Evolutionary conservation across 1,139 yeast genomes (phyloP), one percentile per base, ranked within the genome.

Genomic region (Pneumocystis sp.): DNA sequence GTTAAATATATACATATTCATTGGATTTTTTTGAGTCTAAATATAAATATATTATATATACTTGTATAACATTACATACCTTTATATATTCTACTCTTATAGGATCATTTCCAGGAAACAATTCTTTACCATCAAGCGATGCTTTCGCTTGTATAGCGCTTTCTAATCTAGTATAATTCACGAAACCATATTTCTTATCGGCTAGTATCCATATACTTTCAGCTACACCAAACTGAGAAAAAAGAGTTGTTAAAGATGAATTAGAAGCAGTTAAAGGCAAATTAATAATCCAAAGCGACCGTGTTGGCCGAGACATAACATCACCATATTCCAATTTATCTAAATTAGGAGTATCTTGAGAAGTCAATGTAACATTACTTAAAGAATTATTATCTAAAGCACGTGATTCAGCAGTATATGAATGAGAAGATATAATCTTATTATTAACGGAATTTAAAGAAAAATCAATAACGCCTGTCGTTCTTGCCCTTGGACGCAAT

Each of bases 61-160:
- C 5, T 3, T 31, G 5, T 31, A 31, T 31, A 31, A 5, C 19
- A 66, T 64, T 12, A 50, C 67, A 65, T 8, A 67, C 74, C 65
- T 76, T 76, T 40, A 80, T 80, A 69, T 76, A 79, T 12, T 78
- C 77, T 35, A 78, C 77, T 7, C 75, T 69, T 61, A 77, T 72
- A 17, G 79, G 76, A 2, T 80, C 81, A 45, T 74, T 68, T 40
- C 96, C 96, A 0, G 91, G 87, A 68, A 85, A 82, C 59, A 93
- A 79, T 73, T 91, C 97, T 70, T 85, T 84, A 69, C 90, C 95
- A 72, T 87, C 87, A 72, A 90, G 82, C 63, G 80, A 83, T 4
- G 87, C 86, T 72, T 85, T 85, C 63, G 96, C 89, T 62, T 80
- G 82, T 80, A 87, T 83, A 15, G 97, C 96, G 59, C 84, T 78